Base-by-base conservation (phyloP, 805 yeast genomes). In the Kluyveromyces siamensis region DNA sequence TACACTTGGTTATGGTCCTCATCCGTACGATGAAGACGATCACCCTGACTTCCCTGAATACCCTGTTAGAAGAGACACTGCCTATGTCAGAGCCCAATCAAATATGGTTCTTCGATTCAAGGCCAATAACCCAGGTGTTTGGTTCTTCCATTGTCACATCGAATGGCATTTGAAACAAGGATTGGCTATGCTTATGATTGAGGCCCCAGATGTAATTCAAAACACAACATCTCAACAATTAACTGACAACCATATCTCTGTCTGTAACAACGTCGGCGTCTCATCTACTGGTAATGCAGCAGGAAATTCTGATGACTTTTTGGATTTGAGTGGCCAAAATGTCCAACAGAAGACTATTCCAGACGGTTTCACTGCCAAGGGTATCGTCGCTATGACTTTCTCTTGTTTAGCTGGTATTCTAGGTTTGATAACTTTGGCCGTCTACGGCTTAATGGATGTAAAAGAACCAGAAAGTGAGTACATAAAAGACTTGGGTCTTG, bases 141-240 rank as follows among this genome's bases (percentile, higher is more conserved):
- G 98, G 99, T 79, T 83, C 68, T 93, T 93, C 95, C 99, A 91
- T 72, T 91, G 99, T 71, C 99, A 91, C 67, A 85, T 93, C 61
- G 98, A 93, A 67, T 91, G 99, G 99, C 99, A 93, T 72, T 77
- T 91, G 74, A 77, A 82, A 61, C 98, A 93, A 73, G 99, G 99
- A 62, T 77, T 91, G 59, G 95, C 95, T 11, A 59, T 89, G 48
- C 73, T 75, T 10, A 71, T 93, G 41, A 71, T 91, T 48, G 99
- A 91, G 71, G 96, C 88, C 48, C 99, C 99, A 27, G 56, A 66
- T 10, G 74, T 75, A 49, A 73, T 91, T 45, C 87, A 83, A 66
- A 67, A 66, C 17, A 71, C 72, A 49, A 58, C 69, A 48, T 50
- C 68, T 14, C 86, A 85, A 68, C 73, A 73, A 47, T 62, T 90